Base-by-base conservation (phyloP, 2,329 filamentous ascomycete species). In the Colletotrichum falcatum region DNA sequence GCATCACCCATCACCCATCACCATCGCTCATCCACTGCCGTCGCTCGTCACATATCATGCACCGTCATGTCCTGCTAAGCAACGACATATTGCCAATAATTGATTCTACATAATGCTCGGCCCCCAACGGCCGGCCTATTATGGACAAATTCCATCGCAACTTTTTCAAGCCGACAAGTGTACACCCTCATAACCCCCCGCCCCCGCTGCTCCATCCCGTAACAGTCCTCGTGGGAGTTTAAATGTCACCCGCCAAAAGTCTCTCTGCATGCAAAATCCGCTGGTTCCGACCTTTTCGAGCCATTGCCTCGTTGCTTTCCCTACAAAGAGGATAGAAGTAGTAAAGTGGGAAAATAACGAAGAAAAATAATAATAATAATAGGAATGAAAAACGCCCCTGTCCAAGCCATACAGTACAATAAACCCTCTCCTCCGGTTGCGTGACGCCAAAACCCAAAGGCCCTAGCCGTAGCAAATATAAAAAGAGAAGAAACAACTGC, bases 271-370 rank as follows among this genome's bases (percentile, higher is more conserved):
- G 67, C 64, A 67, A 67, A 61, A 66, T 44, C 66, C 66, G 62
- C 67, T 67, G 67, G 63, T 48, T 35, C 63, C 49, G 44, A 35
- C 67, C 67, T 70, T 70, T 67, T 70, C 64, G 63, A 66, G 67
- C 67, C 64, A 56, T 61, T 58, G 49, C 66, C 58, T 35, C 55
- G 48, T 70, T 66, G 54, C 66, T 66, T 66, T 35, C 66, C 66
- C 18, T 61, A 49, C 55, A 55, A 53, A 49, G 6, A 49, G 4
- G n/a, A 12, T 20, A 44, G 7, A 33, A 7, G 30, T 33, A 4
- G 30, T 33, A n/a, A n/a, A n/a, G n/a, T n/a, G n/a, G n/a, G n/a
- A n/a, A n/a, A n/a, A n/a, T n/a, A n/a, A n/a, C n/a, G 5, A 20
- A 7, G 8, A 42, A 39, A 7, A 20, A 42, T 42, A 9, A 42